phyloP scores from a whole-genome alignment of 805 yeast genomes.

The Scheffersomyces lignosus region DNA sequence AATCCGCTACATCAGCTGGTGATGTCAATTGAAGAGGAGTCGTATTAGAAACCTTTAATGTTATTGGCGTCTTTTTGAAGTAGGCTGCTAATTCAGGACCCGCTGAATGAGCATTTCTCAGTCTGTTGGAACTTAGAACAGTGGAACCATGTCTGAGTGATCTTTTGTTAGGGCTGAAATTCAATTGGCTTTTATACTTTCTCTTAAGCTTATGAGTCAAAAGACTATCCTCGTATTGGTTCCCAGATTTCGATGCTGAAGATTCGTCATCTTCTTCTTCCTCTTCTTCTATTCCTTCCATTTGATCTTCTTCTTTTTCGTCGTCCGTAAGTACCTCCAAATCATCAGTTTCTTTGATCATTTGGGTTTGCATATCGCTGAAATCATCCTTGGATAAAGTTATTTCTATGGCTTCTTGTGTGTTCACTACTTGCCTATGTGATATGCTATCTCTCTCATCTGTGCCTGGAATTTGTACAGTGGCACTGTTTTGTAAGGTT shows the following conservation, averaged over 20 bases:
- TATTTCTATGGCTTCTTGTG: conserved; percentile 22
- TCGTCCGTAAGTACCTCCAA: conserved; percentile 13
- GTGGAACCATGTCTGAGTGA: background rate
- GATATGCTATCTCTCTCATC: conserved; percentile 8
- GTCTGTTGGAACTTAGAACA: background rate
- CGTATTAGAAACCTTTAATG: background rate
- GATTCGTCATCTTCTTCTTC: conserved; percentile 16
- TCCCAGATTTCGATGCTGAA: background rate
- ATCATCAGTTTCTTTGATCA: conserved; percentile 2
- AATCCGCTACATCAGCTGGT: conserved; percentile 18
- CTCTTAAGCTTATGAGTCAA: conserved; percentile 20
- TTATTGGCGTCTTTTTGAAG: background rate
- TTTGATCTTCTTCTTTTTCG: conserved; percentile 1
- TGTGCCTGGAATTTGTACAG: conserved; percentile 6
- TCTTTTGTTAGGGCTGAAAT: conserved; percentile 2
- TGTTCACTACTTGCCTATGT: conserved; percentile 36
- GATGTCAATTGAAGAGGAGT: conserved; percentile 10
- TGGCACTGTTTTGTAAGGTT: background rate
- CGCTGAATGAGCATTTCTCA: background rate
- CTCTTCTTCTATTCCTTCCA: conserved; percentile 13
- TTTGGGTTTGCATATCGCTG: background rate
- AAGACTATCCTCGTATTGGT: conserved; percentile 26
- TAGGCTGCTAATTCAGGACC: background rate
- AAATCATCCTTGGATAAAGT: conserved; percentile 3
- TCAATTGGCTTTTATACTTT: conserved; percentile 2